Evolutionary conservation across 164 flowering plant species (phyloP).

Genomic region (Piper betle): DNA sequence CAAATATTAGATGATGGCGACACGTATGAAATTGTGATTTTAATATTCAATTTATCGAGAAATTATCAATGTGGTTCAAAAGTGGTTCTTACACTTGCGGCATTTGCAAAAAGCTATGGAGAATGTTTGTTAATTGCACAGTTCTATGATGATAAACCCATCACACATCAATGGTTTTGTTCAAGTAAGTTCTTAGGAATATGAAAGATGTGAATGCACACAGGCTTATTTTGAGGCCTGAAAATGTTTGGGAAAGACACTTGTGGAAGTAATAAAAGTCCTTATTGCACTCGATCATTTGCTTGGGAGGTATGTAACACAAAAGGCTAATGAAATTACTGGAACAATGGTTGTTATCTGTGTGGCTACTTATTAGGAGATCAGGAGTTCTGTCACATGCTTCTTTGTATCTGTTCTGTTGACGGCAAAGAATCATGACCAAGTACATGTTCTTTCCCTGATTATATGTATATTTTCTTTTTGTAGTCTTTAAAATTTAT

Average conservation of each 20-base stretch:
- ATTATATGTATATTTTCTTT: not conserved
- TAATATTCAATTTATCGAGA: conserved; percentile 36
- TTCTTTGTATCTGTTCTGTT: conserved; percentile 33
- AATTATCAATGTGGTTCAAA: conserved; percentile 63
- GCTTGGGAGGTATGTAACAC: conserved; percentile 18
- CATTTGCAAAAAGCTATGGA: conserved; percentile 51
- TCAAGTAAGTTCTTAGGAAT: conserved; percentile 32
- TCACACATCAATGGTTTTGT: conserved; percentile 33
- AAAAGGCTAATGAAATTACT: conserved; percentile 17
- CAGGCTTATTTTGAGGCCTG: conserved; percentile 35
- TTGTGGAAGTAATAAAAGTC: conserved; percentile 33
- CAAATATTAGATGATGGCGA: conserved; percentile 19
- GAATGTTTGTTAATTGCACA: conserved; percentile 41
- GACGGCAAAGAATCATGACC: conserved; percentile 33
- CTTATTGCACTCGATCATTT: conserved; percentile 37
- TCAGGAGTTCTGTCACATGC: conserved; percentile 42
- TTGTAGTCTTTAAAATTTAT: not conserved
- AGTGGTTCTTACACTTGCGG: conserved; percentile 46
- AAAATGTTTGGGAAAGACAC: conserved; percentile 23
- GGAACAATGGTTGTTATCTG: conserved; percentile 27
- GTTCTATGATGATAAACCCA: conserved; percentile 23
- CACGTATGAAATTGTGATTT: conserved; percentile 31
- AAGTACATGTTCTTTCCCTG: conserved; percentile 72
- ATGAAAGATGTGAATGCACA: conserved; percentile 17
- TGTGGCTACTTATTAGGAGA: conserved; percentile 54